phyloP scores from a whole-genome alignment of 2,329 filamentous ascomycete genomes.

The Talaromyces sp. region DNA sequence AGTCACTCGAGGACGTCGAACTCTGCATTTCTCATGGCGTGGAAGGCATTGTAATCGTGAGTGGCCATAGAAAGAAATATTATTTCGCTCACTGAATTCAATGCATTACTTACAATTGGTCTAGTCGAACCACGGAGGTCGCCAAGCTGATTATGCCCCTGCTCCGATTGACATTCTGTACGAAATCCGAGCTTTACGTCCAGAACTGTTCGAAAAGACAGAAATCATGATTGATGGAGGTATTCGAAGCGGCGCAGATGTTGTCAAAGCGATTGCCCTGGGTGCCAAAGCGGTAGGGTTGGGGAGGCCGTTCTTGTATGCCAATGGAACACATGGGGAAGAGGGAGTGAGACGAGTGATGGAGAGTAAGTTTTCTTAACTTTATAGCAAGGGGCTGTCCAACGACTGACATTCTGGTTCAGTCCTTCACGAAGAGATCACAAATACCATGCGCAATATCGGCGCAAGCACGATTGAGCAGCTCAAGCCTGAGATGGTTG shows the following conservation, averaged over 20 bases:
- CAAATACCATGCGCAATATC: slow-evolving; percentile 2
- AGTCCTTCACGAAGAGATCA: neutral
- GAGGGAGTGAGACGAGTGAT: neutral
- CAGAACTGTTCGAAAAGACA: neutral
- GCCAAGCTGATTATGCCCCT: neutral
- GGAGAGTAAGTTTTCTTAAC: neutral
- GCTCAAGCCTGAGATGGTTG: slow-evolving; percentile 6
- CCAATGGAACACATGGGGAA: neutral
- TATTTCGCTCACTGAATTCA: neutral
- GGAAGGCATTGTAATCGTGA: neutral
- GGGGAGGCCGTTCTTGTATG: neutral
- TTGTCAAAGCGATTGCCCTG: neutral
- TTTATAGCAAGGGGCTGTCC: too few relatives aligned
- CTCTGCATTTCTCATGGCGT: neutral
- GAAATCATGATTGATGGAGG: neutral
- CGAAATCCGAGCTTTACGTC: neutral
- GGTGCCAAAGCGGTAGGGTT: neutral
- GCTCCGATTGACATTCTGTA: neutral
- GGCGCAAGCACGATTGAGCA: neutral
- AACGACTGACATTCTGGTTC: neutral
- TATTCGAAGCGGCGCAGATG: neutral
- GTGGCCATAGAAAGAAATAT: neutral
- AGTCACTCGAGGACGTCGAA: neutral
- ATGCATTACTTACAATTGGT: neutral
- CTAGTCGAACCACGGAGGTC: neutral